Evolutionary conservation across 345 rosid species (phyloP), one percentile per base, ranked within the genome.

Genomic region (Bretschneidera sinensis): DNA sequence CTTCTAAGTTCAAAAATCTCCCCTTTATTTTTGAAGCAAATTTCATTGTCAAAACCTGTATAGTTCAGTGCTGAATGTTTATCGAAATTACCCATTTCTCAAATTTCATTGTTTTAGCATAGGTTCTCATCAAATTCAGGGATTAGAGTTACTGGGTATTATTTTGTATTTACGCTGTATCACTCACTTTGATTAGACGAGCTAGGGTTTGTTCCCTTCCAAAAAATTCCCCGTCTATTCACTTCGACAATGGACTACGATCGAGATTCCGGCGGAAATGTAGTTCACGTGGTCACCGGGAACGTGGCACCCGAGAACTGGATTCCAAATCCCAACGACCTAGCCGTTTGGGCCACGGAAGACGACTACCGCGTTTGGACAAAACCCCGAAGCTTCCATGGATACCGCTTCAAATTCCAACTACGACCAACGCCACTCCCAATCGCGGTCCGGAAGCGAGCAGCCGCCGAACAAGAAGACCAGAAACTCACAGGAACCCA

Each of bases 301-400:
- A 58, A 68, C 66, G 69, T 65, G 13, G 81, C 83, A 6, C 77
- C 87, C 6, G 81, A 87, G 16, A 79, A 60, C 68, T 88, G 92
- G 89, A 54, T 81, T 54, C 88, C 87, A 3, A 85, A 78, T 80
- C 64, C 84, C 54, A 39, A 54, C 0, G 92, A 83, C 63, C 65
- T 74, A 48, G 54, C 83, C 13, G 86, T 89, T 17, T 92, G 97
- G 97, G 96, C 97, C 18, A 85, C 88, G 21, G 98, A 92, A 60
- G 98, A 89, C 18, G 98, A 92, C 23, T 92, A 92, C 79, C 83
- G 81, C 24, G 78, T 49, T 47, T 86, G 85, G 95, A 78, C 76
- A 75, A n/a, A 70, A 68, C 52, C 71, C 60, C 3, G 83, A 75
- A 23, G 11, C 33, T 16, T 69, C 69, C 28, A 78, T 63, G 34